Base-by-base conservation (phyloP, 2,329 filamentous ascomycete species). In the Purpureocillium takamizusanense region DNA sequence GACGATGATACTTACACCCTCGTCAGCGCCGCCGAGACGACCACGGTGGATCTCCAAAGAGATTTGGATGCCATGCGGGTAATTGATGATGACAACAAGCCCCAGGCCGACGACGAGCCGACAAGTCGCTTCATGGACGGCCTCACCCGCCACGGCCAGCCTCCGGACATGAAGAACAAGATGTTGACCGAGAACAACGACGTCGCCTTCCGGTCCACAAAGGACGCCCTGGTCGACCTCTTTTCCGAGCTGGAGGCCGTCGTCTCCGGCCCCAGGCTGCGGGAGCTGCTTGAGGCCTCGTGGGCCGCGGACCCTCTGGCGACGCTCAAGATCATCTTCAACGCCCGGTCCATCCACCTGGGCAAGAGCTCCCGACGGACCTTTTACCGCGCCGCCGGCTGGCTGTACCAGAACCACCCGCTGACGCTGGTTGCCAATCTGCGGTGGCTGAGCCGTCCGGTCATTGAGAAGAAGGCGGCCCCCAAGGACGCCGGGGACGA, bases 281-380 rank as follows among this genome's bases (percentile, higher is more conserved):
- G 53, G 5, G 48, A 60, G 11, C 49, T 70, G 2, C 65, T 79
- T 23, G 51, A 66, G 3, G 42, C 53, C 3, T 67, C 74, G 1
- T 81, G 75, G 75, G 47, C 51, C 2, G 50, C 57, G 1, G 69
- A 78, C 42, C 44, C 68, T 1, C 47, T 67, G 3, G 51, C 61
- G 11, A 75, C 74, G 0, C 61, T 79, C 23, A 76, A 76, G 50
- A 65, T 79, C 47, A 72, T 80, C 45, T 79, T 75, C 63, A 76
- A 78, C 42, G 56, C 67, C 1, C 66, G 76, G 9, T 76, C 72
- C n/a, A 78, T 79, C 35, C 75, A 79, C 41, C 55, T 78, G 0
- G 75, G 76, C 13, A 78, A 78, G 53, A 62, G 63, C 27, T 68
- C 65, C 8, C 62, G 61, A 16, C 40, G 51, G 3, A 58, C 57